These are phyloP conservation scores for Bretziella fagacearum DNA, from an alignment of 2,329 filamentous ascomycete genomes.

Conservation along the genomic window DNA sequence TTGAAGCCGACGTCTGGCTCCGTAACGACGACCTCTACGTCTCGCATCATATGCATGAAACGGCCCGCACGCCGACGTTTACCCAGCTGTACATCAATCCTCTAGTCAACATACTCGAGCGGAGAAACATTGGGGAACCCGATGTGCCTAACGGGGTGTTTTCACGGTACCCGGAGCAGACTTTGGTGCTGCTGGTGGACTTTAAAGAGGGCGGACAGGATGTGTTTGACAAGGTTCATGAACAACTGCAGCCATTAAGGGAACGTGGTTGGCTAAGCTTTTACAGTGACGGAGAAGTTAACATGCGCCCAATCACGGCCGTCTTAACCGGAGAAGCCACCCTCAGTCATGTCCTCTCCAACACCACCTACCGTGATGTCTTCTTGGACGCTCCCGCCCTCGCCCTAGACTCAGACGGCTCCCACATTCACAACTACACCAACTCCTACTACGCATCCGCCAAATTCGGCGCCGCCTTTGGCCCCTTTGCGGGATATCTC, in stretches of 20 bases:
- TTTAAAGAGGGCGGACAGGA: conserved; percentile 41
- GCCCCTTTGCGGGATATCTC: conserved; percentile 31
- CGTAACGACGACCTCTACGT: conserved; percentile 39
- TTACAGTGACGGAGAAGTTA: conserved; percentile 32
- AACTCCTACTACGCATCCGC: conserved; percentile 53
- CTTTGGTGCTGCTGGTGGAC: conserved; percentile 49
- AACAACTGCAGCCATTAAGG: conserved; percentile 41
- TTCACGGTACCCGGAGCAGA: conserved; percentile 32
- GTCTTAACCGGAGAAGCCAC: conserved; percentile 50
- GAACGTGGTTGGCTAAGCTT: conserved; percentile 39
- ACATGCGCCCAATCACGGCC: conserved; percentile 44
- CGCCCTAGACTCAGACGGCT: conserved; percentile 20
- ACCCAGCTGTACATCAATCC: conserved; percentile 45
- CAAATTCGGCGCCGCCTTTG: conserved; percentile 37
- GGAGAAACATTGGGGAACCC: conserved; percentile 28
- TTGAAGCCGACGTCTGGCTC: conserved; percentile 56
- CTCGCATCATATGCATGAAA: conserved; percentile 30
- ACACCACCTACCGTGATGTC: conserved; percentile 38
- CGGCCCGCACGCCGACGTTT: conserved; percentile 39
- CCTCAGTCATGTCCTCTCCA: conserved; percentile 37
- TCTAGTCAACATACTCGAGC: conserved; percentile 38
- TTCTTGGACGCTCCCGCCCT: conserved; percentile 51
- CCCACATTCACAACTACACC: conserved; percentile 27
- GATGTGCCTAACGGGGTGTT: conserved; percentile 35
- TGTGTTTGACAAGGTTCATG: conserved; percentile 29